Evolutionary conservation across 2,329 filamentous ascomycete genomes (phyloP), one percentile per base, ranked within the genome.

Genomic region (Chaetothyriales sp.): DNA sequence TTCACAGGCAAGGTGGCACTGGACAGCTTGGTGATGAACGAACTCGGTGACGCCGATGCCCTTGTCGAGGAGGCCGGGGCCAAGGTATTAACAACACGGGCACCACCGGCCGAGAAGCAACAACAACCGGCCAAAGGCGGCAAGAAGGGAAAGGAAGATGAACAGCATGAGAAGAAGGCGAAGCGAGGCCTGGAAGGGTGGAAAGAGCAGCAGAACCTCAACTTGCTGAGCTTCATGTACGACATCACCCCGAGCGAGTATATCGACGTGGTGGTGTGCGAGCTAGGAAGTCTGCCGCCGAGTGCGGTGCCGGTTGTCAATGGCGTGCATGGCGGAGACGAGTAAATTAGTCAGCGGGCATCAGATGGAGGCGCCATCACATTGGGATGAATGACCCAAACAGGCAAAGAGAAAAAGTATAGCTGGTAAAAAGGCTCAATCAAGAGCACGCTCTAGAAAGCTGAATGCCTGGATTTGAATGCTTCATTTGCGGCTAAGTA

Each of bases 21-120:
- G 13, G 92, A 97, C 69, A 90, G 88, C 20, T 86, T 97, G 59
- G 90, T 92, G 44, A 83, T 88, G 63, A 98, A 98, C 67, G 92
- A 98, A 72, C 83, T 95, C 56, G 89, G 80, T 69, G 77, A 89
- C 66, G 63, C 87, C 68, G 80, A 85, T 67, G 75, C 87, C 70
- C 70, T 85, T 22, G 65, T 72, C n/a, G 58, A 62, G 20, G 25
- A 40, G 18, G 44, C 51, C 3, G 49, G 58, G 9, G 62, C 29
- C 10, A 49, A 56, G 4, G 48, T 56, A 6, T 37, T 59, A 3
- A 57, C 57, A 5, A 50, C 52, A 10, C 18, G 6, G 9, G 46
- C 9, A 8, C 59, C 4, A 53, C 58, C 45, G 33, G 19, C 29
- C 43, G 50, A 44, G 45, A 19, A 25, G 52, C 54, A 18, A 48